phyloP scores from a whole-genome alignment of 306 rosid species.

The Erythrophleum fordii region DNA sequence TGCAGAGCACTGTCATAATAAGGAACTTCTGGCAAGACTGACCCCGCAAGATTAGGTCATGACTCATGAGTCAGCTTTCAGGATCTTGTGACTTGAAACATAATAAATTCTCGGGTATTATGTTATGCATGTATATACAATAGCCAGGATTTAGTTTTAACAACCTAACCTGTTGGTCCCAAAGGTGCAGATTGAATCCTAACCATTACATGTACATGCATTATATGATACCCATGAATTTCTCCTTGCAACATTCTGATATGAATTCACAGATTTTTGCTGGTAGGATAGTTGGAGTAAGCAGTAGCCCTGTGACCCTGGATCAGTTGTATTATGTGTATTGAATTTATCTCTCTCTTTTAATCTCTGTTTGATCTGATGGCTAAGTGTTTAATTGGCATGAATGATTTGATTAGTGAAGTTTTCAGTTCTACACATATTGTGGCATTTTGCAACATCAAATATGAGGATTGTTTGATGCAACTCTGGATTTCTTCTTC shows the following conservation, averaged over 20 bases:
- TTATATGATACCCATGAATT: neutral
- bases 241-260: neutral
- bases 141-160: neutral
- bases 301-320: neutral
- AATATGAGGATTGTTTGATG: neutral
- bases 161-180: neutral
- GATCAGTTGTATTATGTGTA: neutral
- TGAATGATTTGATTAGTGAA: neutral
- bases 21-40: conserved; percentile 81
- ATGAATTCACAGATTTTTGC: neutral
- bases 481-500: neutral
- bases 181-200: neutral
- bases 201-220: neutral
- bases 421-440: neutral
- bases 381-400: neutral
- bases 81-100: conserved; percentile 63
- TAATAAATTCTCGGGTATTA: neutral
- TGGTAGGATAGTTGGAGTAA: neutral
- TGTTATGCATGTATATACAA: neutral
- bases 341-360: neutral
- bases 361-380: neutral
- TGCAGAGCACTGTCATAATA: conserved; percentile 78
- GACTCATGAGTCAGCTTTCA: conserved; percentile 67
- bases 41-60: conserved; percentile 57
- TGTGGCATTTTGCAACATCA: neutral